A percentile compares a stretch with the other conserved stretches of the same genome.
Conservation (phyloP, 2,329 filamentous ascomycete species). For the Aspergillus quadrilineatus region DNA sequence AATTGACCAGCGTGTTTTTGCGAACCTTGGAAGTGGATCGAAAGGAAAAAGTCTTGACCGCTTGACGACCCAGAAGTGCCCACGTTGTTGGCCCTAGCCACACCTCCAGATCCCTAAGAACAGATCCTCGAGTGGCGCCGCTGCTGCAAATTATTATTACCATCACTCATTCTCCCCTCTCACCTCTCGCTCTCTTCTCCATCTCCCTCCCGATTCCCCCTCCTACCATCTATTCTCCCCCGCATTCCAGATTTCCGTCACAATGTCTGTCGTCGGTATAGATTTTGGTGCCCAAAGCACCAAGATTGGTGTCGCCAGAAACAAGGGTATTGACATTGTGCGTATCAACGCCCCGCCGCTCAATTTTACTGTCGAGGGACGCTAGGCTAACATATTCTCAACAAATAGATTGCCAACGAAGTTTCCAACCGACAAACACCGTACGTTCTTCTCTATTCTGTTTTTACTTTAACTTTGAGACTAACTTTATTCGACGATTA, state of each 20-base stretch:
- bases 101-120: slow-evolving; percentile 29
- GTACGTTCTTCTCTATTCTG: slow-evolving; percentile 61
- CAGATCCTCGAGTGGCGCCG: slow-evolving; percentile 29
- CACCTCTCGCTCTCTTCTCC: slow-evolving; percentile 18
- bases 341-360: slow-evolving; percentile 49
- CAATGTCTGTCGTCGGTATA: slow-evolving; percentile 70
- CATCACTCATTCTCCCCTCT: slow-evolving; percentile 15
- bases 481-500: slow-evolving; percentile 40
- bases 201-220: slow-evolving; percentile 23
- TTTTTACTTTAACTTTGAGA: slow-evolving; percentile 9
- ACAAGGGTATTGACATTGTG: slow-evolving; percentile 98
- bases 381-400: slow-evolving; percentile 19
- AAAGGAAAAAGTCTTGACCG: slow-evolving; percentile 25
- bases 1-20: neutral
- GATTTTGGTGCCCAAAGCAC: slow-evolving; percentile 97
- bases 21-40: slow-evolving; percentile 11
- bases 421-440: slow-evolving; percentile 97
- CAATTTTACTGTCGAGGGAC: slow-evolving; percentile 11
- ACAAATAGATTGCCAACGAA: slow-evolving; percentile 86
- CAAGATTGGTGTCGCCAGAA: slow-evolving; percentile 94
- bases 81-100: slow-evolving; percentile 25
- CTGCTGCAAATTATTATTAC: slow-evolving; percentile 39
- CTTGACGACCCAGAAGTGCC: slow-evolving; percentile 23
- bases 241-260: slow-evolving; percentile 29
- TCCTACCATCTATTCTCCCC: slow-evolving; percentile 22